phyloP scores from a whole-genome alignment of 78 protist species.

The Diacronema lutheri region DNA sequence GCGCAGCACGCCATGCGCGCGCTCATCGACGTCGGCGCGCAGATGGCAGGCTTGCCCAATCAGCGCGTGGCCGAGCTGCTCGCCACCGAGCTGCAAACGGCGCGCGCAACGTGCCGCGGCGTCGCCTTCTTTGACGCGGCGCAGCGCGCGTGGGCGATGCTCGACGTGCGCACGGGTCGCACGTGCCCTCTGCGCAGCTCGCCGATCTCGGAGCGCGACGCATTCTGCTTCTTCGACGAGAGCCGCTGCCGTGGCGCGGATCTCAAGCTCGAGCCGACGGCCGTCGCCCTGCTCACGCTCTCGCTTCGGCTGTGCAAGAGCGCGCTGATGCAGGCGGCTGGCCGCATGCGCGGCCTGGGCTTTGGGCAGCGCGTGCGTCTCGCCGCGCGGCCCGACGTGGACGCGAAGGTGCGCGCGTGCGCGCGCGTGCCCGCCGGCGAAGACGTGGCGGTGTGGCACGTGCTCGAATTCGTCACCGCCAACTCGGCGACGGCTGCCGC shows the following conservation, averaged over 20 bases:
- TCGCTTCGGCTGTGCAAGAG: neutral
- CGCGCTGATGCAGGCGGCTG: neutral
- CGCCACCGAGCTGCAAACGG: neutral
- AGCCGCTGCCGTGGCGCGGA: conserved; percentile 10
- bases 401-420: neutral
- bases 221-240: neutral
- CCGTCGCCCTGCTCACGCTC: neutral
- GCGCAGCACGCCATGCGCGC: too few species aligned
- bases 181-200: neutral
- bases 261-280: neutral
- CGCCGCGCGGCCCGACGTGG: neutral
- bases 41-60: neutral
- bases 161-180: neutral
- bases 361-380: neutral
- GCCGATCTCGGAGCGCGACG: neutral
- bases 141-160: neutral
- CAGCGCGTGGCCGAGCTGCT: neutral
- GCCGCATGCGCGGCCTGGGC: conserved; percentile 15
- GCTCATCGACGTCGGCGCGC: neutral
- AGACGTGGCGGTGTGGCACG: neutral
- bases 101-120: neutral
- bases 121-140: neutral
- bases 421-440: too few species aligned
- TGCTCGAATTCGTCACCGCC: neutral
- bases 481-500: neutral